Percentiles rank a stretch among this genome's conserved stretches.
phyloP scores from a whole-genome alignment of 805 yeast species.

The Cephaloascus albidus region DNA sequence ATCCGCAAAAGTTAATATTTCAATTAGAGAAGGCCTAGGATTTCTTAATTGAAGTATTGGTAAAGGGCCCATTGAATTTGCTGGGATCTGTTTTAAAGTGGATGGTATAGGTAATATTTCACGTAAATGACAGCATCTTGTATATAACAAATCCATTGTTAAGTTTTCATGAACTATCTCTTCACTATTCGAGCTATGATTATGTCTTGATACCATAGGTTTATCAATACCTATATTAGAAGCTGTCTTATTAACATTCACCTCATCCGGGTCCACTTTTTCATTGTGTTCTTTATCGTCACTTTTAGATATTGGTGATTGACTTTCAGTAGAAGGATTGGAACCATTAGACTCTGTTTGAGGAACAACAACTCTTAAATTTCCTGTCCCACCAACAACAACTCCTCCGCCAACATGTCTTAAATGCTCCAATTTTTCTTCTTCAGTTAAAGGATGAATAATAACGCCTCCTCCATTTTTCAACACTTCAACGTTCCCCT shows the following conservation, averaged over 20 bases:
- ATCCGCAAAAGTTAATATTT: conserved; percentile 80
- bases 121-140: conserved; percentile 87
- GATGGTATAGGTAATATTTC: conserved; percentile 92
- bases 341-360: conserved; percentile 3
- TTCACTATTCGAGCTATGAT: conserved; percentile 2
- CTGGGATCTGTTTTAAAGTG: conserved; percentile 71
- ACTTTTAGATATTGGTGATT: conserved; percentile 6
- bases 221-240: conserved; percentile 29
- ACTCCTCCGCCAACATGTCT: conserved; percentile 50
- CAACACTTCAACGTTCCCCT: conserved; percentile 50
- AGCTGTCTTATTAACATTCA: conserved; percentile 18
- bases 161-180: conserved; percentile 2
- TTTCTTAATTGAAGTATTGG: conserved; percentile 65
- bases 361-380: conserved; percentile 33
- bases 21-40: conserved; percentile 86
- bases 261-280: conserved; percentile 23
- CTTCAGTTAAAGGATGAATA: conserved; percentile 45
- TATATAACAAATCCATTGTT: conserved; percentile 64
- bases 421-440: conserved; percentile 37
- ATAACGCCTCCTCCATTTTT: conserved; percentile 46
- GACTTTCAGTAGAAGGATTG: conserved; percentile 3
- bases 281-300: conserved; percentile 11
- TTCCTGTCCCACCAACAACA: conserved; percentile 75
- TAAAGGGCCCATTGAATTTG: conserved; percentile 68
- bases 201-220: conserved; percentile 29